These are phyloP conservation scores for Furcasterigmium sp. DNA, from an alignment of 2,329 filamentous ascomycete species.

Conservation along the genomic window DNA sequence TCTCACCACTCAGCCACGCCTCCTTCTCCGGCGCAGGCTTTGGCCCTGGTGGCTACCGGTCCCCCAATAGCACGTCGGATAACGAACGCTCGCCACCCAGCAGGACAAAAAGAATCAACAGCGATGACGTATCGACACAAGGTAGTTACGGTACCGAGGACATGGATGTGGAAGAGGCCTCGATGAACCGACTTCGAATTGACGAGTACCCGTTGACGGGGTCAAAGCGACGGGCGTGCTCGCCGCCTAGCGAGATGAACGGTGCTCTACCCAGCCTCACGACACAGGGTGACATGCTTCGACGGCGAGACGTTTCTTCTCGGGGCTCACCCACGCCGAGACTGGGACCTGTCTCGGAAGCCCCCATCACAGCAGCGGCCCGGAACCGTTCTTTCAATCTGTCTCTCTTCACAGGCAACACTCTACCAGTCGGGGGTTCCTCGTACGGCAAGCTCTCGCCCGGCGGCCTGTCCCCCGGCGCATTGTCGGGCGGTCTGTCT, in stretches of 20 bases:
- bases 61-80: constrained; percentile 37
- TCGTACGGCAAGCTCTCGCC: constrained; percentile 43
- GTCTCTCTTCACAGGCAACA: constrained; percentile 35
- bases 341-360: constrained; percentile 39
- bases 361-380: constrained; percentile 37
- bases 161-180: constrained; percentile 48
- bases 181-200: constrained; percentile 43
- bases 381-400: constrained; percentile 38
- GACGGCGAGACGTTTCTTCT: constrained; percentile 41
- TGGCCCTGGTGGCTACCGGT: constrained; percentile 32
- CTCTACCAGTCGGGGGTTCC: constrained; percentile 30
- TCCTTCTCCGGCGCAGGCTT: constrained; percentile 32
- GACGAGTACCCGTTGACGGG: constrained; percentile 41
- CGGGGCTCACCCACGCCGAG: constrained; percentile 50
- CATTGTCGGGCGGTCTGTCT: constrained; percentile 43
- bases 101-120: constrained; percentile 43
- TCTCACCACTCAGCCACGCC: constrained; percentile 36
- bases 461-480: constrained; percentile 38
- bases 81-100: constrained; percentile 41
- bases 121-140: constrained; percentile 42
- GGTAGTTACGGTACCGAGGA: constrained; percentile 40
- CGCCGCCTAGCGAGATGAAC: constrained; percentile 37
- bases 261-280: constrained; percentile 33
- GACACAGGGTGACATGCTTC: constrained; percentile 36
- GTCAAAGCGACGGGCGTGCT: constrained; percentile 52